phyloP scores from a whole-genome alignment of 306 rosid species.

The Lathyrus tuberosus region DNA sequence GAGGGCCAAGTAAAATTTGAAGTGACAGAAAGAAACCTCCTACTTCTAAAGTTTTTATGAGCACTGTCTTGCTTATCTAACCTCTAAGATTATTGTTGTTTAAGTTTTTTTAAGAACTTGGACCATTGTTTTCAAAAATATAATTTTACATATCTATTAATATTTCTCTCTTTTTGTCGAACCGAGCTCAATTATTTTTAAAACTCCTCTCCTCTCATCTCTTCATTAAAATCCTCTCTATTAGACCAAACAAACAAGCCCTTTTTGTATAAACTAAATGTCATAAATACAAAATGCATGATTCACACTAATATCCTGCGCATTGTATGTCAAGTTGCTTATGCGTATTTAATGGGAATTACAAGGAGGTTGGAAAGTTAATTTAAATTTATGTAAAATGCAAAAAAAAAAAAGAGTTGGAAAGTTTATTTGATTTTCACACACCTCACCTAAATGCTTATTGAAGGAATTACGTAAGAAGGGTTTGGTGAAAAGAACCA shows the following conservation, averaged over 20 bases:
- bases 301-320: not conserved
- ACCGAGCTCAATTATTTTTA: too few relatives aligned
- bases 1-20: too few relatives aligned
- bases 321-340: not conserved
- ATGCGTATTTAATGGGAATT: not conserved
- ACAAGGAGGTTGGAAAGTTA: not conserved
- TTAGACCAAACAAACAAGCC: not conserved
- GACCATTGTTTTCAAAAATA: too few relatives aligned
- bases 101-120: too few relatives aligned
- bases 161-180: too few relatives aligned
- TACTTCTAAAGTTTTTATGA: too few relatives aligned
- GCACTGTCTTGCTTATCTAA: too few relatives aligned
- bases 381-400: not conserved
- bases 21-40: too few relatives aligned
- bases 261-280: not conserved
- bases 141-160: too few relatives aligned
- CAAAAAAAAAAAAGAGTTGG: not conserved
- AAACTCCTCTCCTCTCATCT: too few relatives aligned
- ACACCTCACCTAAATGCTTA: not conserved
- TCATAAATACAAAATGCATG: conserved; percentile 1
- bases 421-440: not conserved
- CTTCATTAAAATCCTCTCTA: too few relatives aligned
- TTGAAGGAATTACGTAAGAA: not conserved
- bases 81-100: too few relatives aligned
- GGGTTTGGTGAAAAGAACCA: not conserved